phyloP scores from a whole-genome alignment of 306 rosid species.

The Medicago ruthenica region DNA sequence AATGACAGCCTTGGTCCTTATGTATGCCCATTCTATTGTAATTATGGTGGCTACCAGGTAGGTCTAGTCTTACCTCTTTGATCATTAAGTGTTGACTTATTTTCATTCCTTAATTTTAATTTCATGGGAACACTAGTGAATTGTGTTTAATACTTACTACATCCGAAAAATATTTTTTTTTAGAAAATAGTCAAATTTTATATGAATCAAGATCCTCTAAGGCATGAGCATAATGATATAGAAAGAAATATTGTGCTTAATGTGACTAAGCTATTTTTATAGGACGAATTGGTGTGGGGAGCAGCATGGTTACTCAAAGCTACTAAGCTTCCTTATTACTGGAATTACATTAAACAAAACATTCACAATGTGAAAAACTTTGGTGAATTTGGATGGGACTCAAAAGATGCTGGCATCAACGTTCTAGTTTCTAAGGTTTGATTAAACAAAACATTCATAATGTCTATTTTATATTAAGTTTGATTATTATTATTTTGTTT shows the following conservation, averaged over 20 bases:
- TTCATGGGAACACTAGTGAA: background rate
- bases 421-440: conserved; percentile 60
- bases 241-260: background rate
- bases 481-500: background rate
- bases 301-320: conserved; percentile 69
- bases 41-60: conserved; percentile 59
- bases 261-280: background rate
- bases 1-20: conserved; percentile 48
- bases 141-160: background rate
- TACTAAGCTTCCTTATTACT: conserved; percentile 43
- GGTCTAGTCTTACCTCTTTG: background rate
- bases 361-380: conserved; percentile 38
- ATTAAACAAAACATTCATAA: background rate
- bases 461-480: background rate
- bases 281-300: conserved; percentile 70
- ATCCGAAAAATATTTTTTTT: no score
- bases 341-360: conserved; percentile 42
- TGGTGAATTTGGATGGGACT: conserved; percentile 72
- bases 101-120: background rate
- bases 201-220: no score
- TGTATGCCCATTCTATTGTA: conserved; percentile 70
- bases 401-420: conserved; percentile 61
- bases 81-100: background rate
- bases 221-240: no score
- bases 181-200: background rate